Evolutionary conservation across 208 protist species (phyloP), one percentile per base, ranked within the genome.

Genomic region (Leishmania aethiopica): DNA sequence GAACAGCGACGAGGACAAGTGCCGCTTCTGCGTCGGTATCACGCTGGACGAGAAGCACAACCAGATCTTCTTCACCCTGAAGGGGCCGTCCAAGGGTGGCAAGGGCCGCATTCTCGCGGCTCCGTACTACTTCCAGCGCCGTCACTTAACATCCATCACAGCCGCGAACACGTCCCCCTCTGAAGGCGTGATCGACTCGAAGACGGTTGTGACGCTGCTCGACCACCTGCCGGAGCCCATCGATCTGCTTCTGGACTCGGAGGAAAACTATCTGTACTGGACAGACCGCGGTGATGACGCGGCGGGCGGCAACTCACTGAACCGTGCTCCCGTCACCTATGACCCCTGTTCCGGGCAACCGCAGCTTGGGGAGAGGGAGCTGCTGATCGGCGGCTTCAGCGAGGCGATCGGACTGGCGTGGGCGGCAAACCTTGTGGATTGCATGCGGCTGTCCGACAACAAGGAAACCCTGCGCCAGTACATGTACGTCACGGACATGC

Each of bases 321-420:
- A 87, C 75, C 84, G 88, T 37, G 79, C 85, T 25, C 22, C 66
- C 25, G 28, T 89, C 59, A 73, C 77, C 47, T 87, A 86, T 81
- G 53, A 87, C 45, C 47, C 37, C 66, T 77, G 70, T 37, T 73
- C 45, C 49, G 70, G 79, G 2, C 49, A 78, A 66, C 85, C 83
- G 25, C 49, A 79, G 59, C 75, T 91, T 37, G 85, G 84, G 25
- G 66, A 64, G 45, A 79, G 62, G 45, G 88, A 91, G 71, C 37
- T 84, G 17, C 59, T 91, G 28, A 53, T 91, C 51, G 74, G 69
- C 28, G 88, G 85, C 49, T 91, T 91, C 70, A 75, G 72, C 15
- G 88, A 91, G 64, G 72, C 88, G 45, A 91, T 91, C 53, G 88
- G 85, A 11, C 42, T 91, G 37, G 64, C 80, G 37, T 91, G 88